Conservation (phyloP, 495 filamentous ascomycete genomes). For the Xylaria cubensis region DNA sequence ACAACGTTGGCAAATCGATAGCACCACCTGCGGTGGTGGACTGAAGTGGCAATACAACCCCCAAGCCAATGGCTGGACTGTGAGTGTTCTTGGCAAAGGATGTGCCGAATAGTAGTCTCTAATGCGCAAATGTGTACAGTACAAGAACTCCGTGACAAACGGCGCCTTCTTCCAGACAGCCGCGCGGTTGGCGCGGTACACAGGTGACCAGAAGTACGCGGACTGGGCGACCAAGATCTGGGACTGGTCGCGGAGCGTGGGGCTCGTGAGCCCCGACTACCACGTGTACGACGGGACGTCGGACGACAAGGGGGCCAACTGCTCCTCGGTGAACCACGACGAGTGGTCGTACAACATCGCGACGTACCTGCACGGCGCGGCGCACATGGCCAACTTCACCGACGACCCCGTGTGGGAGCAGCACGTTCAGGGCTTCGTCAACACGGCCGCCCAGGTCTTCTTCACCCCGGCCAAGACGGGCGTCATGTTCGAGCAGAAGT, state of each 20-base stretch:
- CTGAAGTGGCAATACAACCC: slow-evolving; percentile 84
- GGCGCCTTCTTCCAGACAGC: slow-evolving; percentile 81
- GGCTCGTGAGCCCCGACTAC: slow-evolving; percentile 67
- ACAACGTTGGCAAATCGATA: slow-evolving; percentile 71
- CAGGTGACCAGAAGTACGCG: slow-evolving; percentile 74
- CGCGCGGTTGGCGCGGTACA: slow-evolving; percentile 76
- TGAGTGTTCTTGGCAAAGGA: background rate
- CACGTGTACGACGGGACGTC: slow-evolving; percentile 74
- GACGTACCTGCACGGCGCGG: slow-evolving; percentile 74
- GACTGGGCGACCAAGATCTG: slow-evolving; percentile 75
- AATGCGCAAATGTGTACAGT: slow-evolving; percentile 35
- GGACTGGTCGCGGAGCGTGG: slow-evolving; percentile 69
- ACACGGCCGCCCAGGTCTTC: slow-evolving; percentile 62
- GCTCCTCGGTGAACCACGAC: slow-evolving; percentile 63
- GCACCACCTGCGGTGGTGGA: slow-evolving; percentile 75
- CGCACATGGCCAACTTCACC: slow-evolving; percentile 78
- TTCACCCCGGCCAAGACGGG: slow-evolving; percentile 54
- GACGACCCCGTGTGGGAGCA: slow-evolving; percentile 64
- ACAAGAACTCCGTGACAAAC: slow-evolving; percentile 81
- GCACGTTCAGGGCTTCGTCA: slow-evolving; percentile 62
- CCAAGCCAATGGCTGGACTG: slow-evolving; percentile 76
- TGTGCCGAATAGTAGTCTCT: background rate
- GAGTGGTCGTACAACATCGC: slow-evolving; percentile 83
- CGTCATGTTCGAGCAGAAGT: slow-evolving; percentile 73
- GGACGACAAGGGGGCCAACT: slow-evolving; percentile 63